Evolutionary conservation across 2,329 filamentous ascomycete genomes (phyloP).

Genomic region (Exophiala calicioides): DNA sequence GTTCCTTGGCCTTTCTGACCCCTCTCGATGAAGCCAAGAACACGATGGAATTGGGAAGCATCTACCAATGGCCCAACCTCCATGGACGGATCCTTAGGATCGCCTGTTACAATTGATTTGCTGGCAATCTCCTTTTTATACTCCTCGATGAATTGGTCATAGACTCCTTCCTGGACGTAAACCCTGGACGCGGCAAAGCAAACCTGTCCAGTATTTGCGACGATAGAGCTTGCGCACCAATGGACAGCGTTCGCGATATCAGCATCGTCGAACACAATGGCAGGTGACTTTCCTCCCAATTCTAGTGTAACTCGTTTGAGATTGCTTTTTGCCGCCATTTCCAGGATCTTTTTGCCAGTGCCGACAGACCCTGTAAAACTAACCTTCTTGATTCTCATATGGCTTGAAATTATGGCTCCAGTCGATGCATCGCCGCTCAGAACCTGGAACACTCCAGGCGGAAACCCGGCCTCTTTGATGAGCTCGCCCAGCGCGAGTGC

Average conservation of each 20-base stretch:
- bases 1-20: slow-evolving; percentile 43
- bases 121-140: slow-evolving; percentile 38
- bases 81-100: slow-evolving; percentile 65
- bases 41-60: slow-evolving; percentile 44
- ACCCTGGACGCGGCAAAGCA: slow-evolving; percentile 53
- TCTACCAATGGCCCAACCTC: slow-evolving; percentile 48
- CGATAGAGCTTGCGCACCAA: slow-evolving; percentile 35
- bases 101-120: slow-evolving; percentile 48
- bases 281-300: slow-evolving; percentile 45
- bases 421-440: slow-evolving; percentile 61
- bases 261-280: slow-evolving; percentile 38
- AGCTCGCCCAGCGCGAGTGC: slow-evolving; percentile 59
- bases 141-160: slow-evolving; percentile 58
- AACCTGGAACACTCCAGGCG: slow-evolving; percentile 61
- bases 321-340: slow-evolving; percentile 51
- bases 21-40: slow-evolving; percentile 43
- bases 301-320: slow-evolving; percentile 64
- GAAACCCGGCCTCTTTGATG: slow-evolving; percentile 58
- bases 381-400: slow-evolving; percentile 62
- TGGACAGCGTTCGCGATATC: slow-evolving; percentile 36
- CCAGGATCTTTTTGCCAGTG: slow-evolving; percentile 62
- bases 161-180: slow-evolving; percentile 61
- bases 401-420: slow-evolving; percentile 58
- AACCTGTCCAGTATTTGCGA: slow-evolving; percentile 36
- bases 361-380: slow-evolving; percentile 62